Base-by-base conservation (phyloP, 495 filamentous ascomycete species). In the Neurospora sp. region DNA sequence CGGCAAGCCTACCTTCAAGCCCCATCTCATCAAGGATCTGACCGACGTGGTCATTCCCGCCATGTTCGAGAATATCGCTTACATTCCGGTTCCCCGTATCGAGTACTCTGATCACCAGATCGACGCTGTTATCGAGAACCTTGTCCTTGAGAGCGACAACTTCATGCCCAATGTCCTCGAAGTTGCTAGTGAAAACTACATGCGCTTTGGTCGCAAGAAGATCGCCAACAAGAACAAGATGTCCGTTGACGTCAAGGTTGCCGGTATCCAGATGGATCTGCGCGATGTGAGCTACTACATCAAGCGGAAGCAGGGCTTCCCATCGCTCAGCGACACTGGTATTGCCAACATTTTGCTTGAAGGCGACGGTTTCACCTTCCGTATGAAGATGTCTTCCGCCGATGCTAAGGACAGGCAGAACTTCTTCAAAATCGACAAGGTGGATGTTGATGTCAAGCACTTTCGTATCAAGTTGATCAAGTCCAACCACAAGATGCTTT, bases 241-340 rank as follows among this genome's bases (percentile, higher is more conserved):
- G 82, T 91, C 92, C 77, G 84, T 93, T 48, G 90, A 94, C 86
- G 85, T 98, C 62, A 91, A 92, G 44, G 92, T 92, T 6, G 96
- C 93, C 70, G 94, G 94, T 23, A 88, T 98, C 70, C 96, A 99
- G 84, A 92, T 92, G 87, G 92, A 94, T 74, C 82, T 95, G 77
- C 86, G 88, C 75, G 96, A 98, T 81, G 92, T 99, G 70, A 92
- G 91, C 85, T 99, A 96, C 86, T 95, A 97, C 81, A 87, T 99
- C 85, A 94, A 96, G 83, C 92, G 91, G 84, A 99, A 99, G 87
- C 86, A 96, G 79, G 96, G 96, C 59, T 98, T 98, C 86, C 96
- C 95, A 3, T 89, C 92, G 14, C 85, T 99, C 80, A 94, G 89
- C 69, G 96, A 99, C 78, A 92, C 88, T 4, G 96, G 96, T 83